These are phyloP conservation scores for Schoenoplectus tabernaemontani DNA, from an alignment of 202 grass and related monocot genomes.

Conservation along the genomic window DNA sequence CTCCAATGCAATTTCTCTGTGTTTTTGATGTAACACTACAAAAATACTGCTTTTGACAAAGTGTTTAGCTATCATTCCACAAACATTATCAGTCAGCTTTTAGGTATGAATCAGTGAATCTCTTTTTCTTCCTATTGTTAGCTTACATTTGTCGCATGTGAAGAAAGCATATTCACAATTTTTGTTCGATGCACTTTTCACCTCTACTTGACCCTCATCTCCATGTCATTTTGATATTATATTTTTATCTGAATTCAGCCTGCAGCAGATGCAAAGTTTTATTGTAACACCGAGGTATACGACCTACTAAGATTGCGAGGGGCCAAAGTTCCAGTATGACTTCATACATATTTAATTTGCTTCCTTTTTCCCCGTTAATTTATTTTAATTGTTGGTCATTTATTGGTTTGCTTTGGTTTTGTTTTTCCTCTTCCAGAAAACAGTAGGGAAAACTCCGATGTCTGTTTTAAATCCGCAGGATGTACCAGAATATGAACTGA, in stretches of 20 bases:
- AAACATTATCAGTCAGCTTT: not conserved
- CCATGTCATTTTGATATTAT: conserved; percentile 12
- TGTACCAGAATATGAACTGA: conserved; percentile 89
- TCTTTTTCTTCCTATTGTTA: not conserved
- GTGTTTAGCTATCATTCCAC: not conserved
- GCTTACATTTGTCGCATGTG: not conserved
- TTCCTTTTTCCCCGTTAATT: not conserved
- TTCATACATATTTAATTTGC: not conserved
- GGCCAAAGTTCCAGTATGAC: conserved; percentile 64
- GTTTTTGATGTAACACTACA: not conserved
- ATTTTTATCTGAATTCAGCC: conserved; percentile 38
- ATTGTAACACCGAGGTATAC: conserved; percentile 69
- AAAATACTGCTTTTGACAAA: not conserved
- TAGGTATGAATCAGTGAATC: not conserved
- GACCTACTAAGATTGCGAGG: conserved; percentile 69
- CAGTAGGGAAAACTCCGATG: conserved; percentile 72
- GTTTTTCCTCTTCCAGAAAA: conserved; percentile 29
- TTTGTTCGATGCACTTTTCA: not conserved
- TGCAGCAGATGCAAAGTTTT: conserved; percentile 69
- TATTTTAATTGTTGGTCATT: not conserved
- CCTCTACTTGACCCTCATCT: not conserved
- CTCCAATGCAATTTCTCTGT: not conserved
- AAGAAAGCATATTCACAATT: not conserved
- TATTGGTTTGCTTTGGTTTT: conserved; percentile 2
- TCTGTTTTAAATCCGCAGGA: conserved; percentile 76